Percentiles rank a stretch among this genome's conserved stretches.
Evolutionary conservation across 352 stramenopile species (phyloP).

Genomic region (Globisporangium nodosum): DNA sequence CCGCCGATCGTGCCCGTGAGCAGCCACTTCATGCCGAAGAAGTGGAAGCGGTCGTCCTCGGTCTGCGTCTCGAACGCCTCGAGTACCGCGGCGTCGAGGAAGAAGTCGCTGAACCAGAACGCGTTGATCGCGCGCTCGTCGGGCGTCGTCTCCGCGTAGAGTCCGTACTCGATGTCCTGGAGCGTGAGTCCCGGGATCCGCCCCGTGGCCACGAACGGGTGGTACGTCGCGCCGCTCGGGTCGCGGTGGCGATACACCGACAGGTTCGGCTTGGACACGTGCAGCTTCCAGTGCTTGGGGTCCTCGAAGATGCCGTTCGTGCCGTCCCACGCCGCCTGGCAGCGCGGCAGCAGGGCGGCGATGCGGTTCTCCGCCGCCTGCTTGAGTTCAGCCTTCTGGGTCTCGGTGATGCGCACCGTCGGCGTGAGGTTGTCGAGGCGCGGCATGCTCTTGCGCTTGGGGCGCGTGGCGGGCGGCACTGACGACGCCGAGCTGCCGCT

Average conservation of each 20-base stretch:
- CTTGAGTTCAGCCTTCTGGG: slow-evolving; percentile 3
- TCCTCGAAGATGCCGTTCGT: slow-evolving; percentile 57
- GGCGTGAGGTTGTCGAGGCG: slow-evolving; percentile 12
- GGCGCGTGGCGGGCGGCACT: background rate
- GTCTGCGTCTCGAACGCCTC: slow-evolving; percentile 52
- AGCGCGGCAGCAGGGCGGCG: slow-evolving; percentile 28
- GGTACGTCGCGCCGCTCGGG: slow-evolving; percentile 12
- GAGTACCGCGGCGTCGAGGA: slow-evolving; percentile 67
- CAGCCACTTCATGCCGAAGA: slow-evolving; percentile 79
- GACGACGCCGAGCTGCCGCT: background rate
- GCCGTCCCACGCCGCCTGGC: slow-evolving; percentile 44
- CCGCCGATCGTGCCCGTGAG: slow-evolving; percentile 36
- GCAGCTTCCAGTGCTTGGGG: slow-evolving; percentile 61
- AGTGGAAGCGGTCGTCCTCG: slow-evolving; percentile 55
- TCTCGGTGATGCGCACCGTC: slow-evolving; percentile 5
- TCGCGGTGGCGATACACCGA: slow-evolving; percentile 32
- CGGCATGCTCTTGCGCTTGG: slow-evolving; percentile 4
- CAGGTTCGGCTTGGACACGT: slow-evolving; percentile 44
- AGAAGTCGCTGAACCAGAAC: slow-evolving; percentile 54
- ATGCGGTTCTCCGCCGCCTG: slow-evolving; percentile 32
- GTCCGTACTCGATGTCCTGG: slow-evolving; percentile 60
- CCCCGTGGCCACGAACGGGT: slow-evolving; percentile 49
- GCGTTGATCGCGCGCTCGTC: slow-evolving; percentile 57
- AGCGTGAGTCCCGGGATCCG: slow-evolving; percentile 51
- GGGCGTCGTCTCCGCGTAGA: slow-evolving; percentile 64